Percentiles rank a stretch among this genome's conserved stretches.
Conservation (phyloP, 148 eudicot genomes). For the Nyssa sinensis region DNA sequence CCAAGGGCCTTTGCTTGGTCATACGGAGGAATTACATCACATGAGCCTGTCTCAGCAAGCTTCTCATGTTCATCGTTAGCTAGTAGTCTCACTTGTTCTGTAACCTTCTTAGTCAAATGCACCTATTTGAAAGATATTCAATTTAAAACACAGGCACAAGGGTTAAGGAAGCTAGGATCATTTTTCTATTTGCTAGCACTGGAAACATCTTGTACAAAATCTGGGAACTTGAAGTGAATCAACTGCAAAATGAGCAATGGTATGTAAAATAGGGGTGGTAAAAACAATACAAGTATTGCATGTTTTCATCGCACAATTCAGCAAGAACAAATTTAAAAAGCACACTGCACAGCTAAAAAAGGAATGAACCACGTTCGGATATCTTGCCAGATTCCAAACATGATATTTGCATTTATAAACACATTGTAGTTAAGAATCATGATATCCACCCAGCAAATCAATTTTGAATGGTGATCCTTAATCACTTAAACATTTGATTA, state of each 20-base stretch:
- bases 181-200: background rate
- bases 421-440: background rate
- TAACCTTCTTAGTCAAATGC: constrained; percentile 82
- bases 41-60: constrained; percentile 60
- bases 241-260: background rate
- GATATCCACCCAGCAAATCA: background rate
- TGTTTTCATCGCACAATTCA: background rate
- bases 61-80: constrained; percentile 86
- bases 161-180: background rate
- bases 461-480: background rate
- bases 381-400: background rate
- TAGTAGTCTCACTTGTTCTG: constrained; percentile 83
- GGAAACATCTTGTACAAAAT: background rate
- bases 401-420: background rate
- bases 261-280: background rate
- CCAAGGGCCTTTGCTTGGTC: constrained; percentile 99
- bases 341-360: background rate
- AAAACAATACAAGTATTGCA: background rate
- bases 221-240: background rate
- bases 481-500: constrained; percentile 20
- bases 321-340: background rate
- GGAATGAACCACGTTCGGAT: constrained; percentile 1
- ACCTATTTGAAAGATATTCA: constrained; percentile 37
- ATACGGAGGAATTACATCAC: constrained; percentile 81
- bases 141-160: constrained; percentile 5